Evolutionary conservation across 2,329 filamentous ascomycete genomes (phyloP).

Genomic region (Thelonectria blattea): DNA sequence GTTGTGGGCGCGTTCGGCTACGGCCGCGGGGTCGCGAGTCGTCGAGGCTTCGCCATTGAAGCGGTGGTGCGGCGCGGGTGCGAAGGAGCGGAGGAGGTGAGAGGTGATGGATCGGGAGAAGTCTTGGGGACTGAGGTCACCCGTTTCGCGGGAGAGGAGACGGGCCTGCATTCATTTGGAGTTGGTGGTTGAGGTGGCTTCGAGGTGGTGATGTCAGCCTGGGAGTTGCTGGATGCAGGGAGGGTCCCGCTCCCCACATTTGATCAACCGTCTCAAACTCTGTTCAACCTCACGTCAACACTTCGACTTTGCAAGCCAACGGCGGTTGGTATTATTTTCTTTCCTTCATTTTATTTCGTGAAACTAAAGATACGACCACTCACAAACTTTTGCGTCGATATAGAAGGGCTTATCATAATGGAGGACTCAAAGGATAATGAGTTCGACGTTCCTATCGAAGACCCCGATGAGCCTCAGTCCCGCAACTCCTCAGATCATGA

Average conservation of each 20-base stretch:
- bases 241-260: conserved; percentile 32
- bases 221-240: conserved; percentile 10
- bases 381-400: background rate
- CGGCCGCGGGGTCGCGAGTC: conserved; percentile 22
- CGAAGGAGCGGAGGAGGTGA: conserved; percentile 71
- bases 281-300: conserved; percentile 11
- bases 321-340: background rate
- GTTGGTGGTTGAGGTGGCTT: background rate
- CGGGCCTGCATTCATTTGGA: conserved; percentile 71
- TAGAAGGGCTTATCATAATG: conserved; percentile 12
- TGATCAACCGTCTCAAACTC: conserved; percentile 25
- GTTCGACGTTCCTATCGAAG: conserved; percentile 12
- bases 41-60: conserved; percentile 64
- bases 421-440: conserved; percentile 14
- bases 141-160: conserved; percentile 77
- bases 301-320: background rate
- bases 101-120: conserved; percentile 71
- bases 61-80: conserved; percentile 68
- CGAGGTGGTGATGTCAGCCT: conserved; percentile 33
- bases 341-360: background rate
- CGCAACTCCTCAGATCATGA: conserved; percentile 18
- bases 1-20: conserved; percentile 42
- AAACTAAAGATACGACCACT: conserved; percentile 1
- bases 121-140: conserved; percentile 66
- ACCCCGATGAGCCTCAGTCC: conserved; percentile 20